These are phyloP conservation scores for Sporothrix euskadiensis DNA, from an alignment of 2,329 filamentous ascomycete species.

Conservation along the genomic window DNA sequence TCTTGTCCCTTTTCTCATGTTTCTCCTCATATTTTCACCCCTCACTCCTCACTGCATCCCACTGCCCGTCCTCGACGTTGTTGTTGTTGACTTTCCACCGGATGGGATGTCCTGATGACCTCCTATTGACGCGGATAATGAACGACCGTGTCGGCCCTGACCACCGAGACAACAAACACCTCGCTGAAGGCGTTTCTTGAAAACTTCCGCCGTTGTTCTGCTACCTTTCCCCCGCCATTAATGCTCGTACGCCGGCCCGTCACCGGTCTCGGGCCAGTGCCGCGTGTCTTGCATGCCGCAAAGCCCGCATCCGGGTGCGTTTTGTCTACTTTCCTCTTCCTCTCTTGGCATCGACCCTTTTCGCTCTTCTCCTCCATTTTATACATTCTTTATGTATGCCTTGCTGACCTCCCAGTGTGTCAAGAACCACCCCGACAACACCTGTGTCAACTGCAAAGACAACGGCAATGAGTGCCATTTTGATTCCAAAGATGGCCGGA, in stretches of 20 bases:
- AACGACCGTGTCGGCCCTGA: constrained; percentile 6
- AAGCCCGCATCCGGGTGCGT: constrained; percentile 19
- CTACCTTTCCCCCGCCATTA: neutral
- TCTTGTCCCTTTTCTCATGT: neutral
- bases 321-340: neutral
- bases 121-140: constrained; percentile 2
- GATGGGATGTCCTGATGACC: neutral
- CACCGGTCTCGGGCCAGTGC: constrained; percentile 23
- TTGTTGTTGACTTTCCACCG: neutral
- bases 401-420: constrained; percentile 9
- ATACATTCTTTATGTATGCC: too few relatives aligned
- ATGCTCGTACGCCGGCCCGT: constrained; percentile 1
- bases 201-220: neutral
- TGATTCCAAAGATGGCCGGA: constrained; percentile 19
- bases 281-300: constrained; percentile 21
- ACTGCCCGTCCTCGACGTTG: neutral
- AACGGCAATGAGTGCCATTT: constrained; percentile 18
- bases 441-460: constrained; percentile 17
- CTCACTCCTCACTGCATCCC: neutral
- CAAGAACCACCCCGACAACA: neutral
- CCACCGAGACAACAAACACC: neutral
- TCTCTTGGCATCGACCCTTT: neutral
- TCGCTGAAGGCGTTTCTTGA: neutral
- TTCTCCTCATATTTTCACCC: constrained; percentile 8
- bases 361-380: neutral